phyloP scores from a whole-genome alignment of 495 filamentous ascomycete genomes.

The Jackrogersella minutella region DNA sequence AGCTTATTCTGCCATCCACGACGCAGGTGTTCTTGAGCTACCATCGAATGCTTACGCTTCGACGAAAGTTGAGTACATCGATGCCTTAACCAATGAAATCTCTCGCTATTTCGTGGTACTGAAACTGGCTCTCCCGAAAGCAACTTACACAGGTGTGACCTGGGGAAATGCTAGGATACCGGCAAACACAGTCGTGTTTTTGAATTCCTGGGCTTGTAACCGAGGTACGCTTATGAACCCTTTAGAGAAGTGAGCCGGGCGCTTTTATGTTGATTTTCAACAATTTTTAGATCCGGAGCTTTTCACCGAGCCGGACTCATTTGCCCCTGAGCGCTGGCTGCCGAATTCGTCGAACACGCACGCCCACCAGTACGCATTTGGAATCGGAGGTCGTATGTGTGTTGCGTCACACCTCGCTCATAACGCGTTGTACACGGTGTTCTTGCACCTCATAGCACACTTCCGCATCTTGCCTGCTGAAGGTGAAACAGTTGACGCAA shows the following conservation, averaged over 20 bases:
- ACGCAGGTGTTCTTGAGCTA: slow-evolving; percentile 69
- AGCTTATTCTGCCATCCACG: slow-evolving; percentile 69
- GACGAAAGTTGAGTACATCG: slow-evolving; percentile 75
- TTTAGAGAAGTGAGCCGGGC: no score
- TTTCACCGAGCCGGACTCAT: slow-evolving; percentile 66
- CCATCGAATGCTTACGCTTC: slow-evolving; percentile 72
- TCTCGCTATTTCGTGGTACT: slow-evolving; percentile 79
- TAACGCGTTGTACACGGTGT: slow-evolving; percentile 72
- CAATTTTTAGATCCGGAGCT: slow-evolving; percentile 60
- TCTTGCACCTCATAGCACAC: slow-evolving; percentile 71
- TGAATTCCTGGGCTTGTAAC: slow-evolving; percentile 48
- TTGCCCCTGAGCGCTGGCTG: slow-evolving; percentile 73
- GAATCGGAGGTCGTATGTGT: slow-evolving; percentile 76
- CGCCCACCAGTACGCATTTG: slow-evolving; percentile 73
- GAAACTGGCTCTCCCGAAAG: slow-evolving; percentile 72
- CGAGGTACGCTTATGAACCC: not conserved
- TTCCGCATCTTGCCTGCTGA: slow-evolving; percentile 52
- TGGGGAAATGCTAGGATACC: slow-evolving; percentile 68
- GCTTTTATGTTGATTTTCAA: not conserved
- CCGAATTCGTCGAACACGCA: slow-evolving; percentile 58
- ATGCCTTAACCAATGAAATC: slow-evolving; percentile 73
- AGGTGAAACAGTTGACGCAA: slow-evolving; percentile 21
- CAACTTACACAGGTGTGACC: slow-evolving; percentile 68
- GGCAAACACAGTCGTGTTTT: slow-evolving; percentile 71
- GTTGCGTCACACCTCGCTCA: slow-evolving; percentile 75